These are phyloP conservation scores for Phytophthora vignae DNA, from an alignment of 352 stramenopile genomes.

Conservation along the genomic window DNA sequence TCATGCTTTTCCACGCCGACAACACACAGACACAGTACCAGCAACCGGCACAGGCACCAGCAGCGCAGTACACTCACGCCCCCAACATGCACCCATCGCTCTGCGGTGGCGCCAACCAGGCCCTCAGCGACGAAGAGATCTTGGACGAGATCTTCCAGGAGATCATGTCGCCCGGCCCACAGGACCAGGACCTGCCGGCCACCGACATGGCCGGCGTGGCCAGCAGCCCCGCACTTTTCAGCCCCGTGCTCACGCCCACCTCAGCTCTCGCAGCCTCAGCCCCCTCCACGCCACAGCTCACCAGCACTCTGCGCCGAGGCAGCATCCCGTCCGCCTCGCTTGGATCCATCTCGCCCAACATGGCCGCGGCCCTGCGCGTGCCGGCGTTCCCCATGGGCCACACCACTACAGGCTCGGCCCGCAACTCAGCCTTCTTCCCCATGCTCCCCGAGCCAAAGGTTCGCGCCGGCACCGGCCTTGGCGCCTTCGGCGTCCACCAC, in stretches of 20 bases:
- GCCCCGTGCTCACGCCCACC: conserved; percentile 19
- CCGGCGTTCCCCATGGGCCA: conserved; percentile 27
- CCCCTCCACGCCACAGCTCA: conserved; percentile 41
- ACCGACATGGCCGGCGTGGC: conserved; percentile 4
- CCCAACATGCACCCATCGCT: conserved; percentile 13
- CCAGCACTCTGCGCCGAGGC: conserved; percentile 29
- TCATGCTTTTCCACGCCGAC: conserved; percentile 40
- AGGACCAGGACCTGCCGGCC: conserved; percentile 21
- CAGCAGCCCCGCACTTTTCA: conserved; percentile 20
- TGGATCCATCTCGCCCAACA: conserved; percentile 42
- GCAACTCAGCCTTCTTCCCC: conserved; percentile 35
- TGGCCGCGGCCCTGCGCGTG: conserved; percentile 30
- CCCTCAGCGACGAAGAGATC: conserved; percentile 52
- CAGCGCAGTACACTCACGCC: conserved; percentile 9
- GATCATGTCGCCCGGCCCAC: conserved; percentile 35
- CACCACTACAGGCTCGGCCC: not conserved
- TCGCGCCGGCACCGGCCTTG: conserved; percentile 23
- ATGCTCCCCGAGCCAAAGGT: conserved; percentile 34
- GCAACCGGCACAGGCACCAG: not conserved
- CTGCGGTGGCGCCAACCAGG: conserved; percentile 21
- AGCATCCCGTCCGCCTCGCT: conserved; percentile 35
- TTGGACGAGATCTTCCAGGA: conserved; percentile 58
- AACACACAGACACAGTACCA: conserved; percentile 18
- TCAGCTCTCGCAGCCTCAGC: conserved; percentile 28
- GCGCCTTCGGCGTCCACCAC: conserved; percentile 20